Percentiles rank a stretch among this genome's conserved stretches.
phyloP scores from a whole-genome alignment of 2,329 filamentous ascomycete genomes.

The Pseudogymnoascus sp. region DNA sequence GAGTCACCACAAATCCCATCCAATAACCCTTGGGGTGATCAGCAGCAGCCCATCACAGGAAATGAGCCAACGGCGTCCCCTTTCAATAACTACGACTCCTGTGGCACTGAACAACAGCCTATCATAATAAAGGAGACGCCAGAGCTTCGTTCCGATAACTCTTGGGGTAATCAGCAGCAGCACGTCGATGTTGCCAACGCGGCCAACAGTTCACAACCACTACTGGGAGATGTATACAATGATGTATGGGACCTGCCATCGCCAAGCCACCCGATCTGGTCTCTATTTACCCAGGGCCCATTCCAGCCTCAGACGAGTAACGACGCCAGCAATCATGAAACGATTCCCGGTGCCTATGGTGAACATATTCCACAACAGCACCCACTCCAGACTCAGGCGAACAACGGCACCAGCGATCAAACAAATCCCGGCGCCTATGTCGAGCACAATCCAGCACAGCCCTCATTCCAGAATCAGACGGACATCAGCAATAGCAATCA shows the following conservation, averaged over 20 bases:
- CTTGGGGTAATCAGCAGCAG: neutral
- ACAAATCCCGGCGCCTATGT: neutral
- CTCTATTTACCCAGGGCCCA: neutral
- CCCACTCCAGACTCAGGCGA: neutral
- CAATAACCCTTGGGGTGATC: neutral
- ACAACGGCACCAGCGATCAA: neutral
- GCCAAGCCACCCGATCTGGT: neutral
- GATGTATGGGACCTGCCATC: neutral
- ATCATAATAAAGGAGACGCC: constrained; percentile 1
- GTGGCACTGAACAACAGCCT: neutral
- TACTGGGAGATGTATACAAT: neutral
- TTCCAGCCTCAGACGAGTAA: neutral
- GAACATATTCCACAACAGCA: neutral
- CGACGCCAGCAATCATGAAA: neutral
- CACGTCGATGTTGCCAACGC: neutral
- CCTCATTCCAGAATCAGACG: neutral
- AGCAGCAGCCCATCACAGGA: neutral
- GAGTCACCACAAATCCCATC: neutral
- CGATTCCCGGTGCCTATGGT: neutral
- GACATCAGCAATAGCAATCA: neutral
- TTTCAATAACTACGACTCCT: neutral
- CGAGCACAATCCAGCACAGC: neutral
- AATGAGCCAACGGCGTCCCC: neutral
- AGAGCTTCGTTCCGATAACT: neutral
- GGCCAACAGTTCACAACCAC: neutral